Evolutionary conservation across 78 protist genomes (phyloP).

Genomic region (Creolimax fragrantissima): DNA sequence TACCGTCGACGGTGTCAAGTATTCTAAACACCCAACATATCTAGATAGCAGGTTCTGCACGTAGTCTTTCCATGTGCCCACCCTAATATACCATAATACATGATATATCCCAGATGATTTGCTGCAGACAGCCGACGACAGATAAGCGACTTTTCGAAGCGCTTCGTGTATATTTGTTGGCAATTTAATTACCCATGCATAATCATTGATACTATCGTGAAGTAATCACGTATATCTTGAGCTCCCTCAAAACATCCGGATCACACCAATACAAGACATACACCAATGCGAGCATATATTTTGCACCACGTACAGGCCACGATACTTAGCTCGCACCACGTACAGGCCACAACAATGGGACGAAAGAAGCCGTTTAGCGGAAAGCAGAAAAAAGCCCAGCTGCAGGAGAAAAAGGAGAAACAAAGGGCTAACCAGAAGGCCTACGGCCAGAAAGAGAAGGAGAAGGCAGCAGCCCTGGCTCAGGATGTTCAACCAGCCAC

Average conservation of each 20-base stretch:
- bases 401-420: constrained; percentile 3
- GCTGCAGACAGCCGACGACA: too few species aligned
- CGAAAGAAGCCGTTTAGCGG: constrained; percentile 17
- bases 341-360: not conserved
- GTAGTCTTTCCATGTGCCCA: too few species aligned
- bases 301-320: not conserved
- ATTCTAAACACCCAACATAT: too few species aligned
- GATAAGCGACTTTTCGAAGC: too few species aligned
- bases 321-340: not conserved
- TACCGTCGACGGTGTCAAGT: too few species aligned
- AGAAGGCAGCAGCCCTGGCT: too few species aligned
- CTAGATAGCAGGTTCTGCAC: too few species aligned
- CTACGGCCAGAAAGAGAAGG: not conserved
- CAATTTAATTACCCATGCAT: not conserved
- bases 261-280: not conserved
- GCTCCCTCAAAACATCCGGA: not conserved
- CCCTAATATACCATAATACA: too few species aligned
- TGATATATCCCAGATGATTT: too few species aligned
- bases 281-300: not conserved
- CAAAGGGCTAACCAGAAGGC: not conserved
- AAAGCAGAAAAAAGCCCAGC: not conserved
- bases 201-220: not conserved
- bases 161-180: too few species aligned
- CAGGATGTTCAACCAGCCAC: not conserved
- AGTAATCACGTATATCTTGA: not conserved